A percentile compares a stretch with the other conserved stretches of the same genome.
These are phyloP conservation scores for Starmerella scarabaei DNA, from an alignment of 805 yeast species.

Conservation along the genomic window DNA sequence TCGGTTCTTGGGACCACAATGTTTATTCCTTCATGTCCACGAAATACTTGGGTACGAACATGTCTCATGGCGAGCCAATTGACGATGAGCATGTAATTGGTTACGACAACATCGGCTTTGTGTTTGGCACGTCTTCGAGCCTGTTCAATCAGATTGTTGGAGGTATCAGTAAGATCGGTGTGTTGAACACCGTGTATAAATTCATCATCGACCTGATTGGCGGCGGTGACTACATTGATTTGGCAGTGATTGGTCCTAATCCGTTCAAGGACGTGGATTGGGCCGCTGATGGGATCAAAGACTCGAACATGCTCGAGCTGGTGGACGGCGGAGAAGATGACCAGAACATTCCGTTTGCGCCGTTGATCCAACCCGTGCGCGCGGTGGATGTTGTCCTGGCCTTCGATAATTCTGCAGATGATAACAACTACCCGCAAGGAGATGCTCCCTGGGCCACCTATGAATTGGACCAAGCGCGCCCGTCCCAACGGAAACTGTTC, in stretches of 20 bases:
- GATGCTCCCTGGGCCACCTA: conserved; percentile 21
- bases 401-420: conserved; percentile 24
- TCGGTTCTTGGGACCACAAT: conserved; percentile 84
- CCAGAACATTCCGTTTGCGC: conserved; percentile 56
- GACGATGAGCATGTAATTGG: too few species aligned
- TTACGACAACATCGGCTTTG: conserved; percentile 68
- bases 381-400: conserved; percentile 52
- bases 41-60: conserved; percentile 56
- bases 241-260: conserved; percentile 57
- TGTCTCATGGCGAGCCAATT: conserved; percentile 42
- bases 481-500: conserved; percentile 14
- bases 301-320: conserved; percentile 34
- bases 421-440: conserved; percentile 28
- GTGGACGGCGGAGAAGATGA: conserved; percentile 74
- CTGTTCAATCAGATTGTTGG: conserved; percentile 58
- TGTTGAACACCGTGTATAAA: conserved; percentile 31
- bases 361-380: conserved; percentile 48
- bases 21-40: conserved; percentile 51
- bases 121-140: conserved; percentile 73
- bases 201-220: not conserved
- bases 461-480: conserved; percentile 12
- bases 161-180: conserved; percentile 26
- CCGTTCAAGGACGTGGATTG: conserved; percentile 39
- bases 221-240: conserved; percentile 32
- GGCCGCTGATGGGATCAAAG: not conserved